Conservation (phyloP, 176 grass and related monocot species). For the Oryza glumipatula region DNA sequence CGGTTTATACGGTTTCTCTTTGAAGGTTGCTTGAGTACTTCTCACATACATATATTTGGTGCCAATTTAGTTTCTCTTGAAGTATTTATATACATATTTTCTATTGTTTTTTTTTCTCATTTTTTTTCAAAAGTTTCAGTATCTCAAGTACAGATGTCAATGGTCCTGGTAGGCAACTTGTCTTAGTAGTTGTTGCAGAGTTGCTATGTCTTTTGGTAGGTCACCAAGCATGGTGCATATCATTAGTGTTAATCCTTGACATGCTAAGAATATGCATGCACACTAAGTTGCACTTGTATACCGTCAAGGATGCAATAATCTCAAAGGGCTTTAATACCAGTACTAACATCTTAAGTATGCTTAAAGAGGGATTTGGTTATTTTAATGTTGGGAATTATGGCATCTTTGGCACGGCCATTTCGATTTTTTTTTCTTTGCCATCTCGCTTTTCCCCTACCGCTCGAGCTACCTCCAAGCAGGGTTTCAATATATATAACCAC, state of each 20-base stretch:
- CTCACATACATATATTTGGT: not conserved
- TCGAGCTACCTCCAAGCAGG: not conserved
- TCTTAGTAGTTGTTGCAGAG: conserved; percentile 29
- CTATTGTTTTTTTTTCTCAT: not conserved
- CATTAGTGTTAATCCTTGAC: not conserved
- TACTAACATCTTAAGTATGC: not conserved
- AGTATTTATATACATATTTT: not conserved
- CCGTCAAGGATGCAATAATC: not conserved
- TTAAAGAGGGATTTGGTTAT: not conserved
- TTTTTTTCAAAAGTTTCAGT: not conserved
- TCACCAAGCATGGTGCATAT: not conserved
- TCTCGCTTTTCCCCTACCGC: not conserved
- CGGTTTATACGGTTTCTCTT: no score
- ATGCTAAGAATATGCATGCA: not conserved
- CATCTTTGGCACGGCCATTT: not conserved
- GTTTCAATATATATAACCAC: not conserved
- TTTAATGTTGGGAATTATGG: not conserved
- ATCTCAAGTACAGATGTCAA: not conserved
- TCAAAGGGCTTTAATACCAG: not conserved
- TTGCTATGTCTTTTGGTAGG: conserved; percentile 33
- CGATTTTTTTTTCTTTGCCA: not conserved
- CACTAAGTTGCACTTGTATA: not conserved
- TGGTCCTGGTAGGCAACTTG: conserved; percentile 10
- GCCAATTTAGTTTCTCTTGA: not conserved
- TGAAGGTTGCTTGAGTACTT: not conserved